These are phyloP conservation scores for Emergomyces africanus DNA, from an alignment of 2,329 filamentous ascomycete species.

Conservation along the genomic window DNA sequence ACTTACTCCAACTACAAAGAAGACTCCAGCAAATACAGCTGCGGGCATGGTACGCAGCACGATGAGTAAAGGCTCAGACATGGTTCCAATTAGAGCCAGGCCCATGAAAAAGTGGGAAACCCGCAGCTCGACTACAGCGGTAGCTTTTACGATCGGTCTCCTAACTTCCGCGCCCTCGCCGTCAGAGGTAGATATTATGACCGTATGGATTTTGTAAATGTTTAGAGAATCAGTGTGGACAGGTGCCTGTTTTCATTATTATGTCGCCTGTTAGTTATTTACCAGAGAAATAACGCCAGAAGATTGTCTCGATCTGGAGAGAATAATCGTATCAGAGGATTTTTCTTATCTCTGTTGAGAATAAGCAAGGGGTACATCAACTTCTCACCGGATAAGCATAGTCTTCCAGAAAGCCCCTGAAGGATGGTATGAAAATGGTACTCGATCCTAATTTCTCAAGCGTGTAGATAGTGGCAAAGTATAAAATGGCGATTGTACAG, in stretches of 20 bases:
- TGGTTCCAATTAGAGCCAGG: constrained; percentile 41
- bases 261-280: background rate
- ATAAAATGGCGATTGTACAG: constrained; percentile 39
- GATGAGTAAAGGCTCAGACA: constrained; percentile 42
- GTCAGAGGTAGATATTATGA: constrained; percentile 31
- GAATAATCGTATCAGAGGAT: background rate
- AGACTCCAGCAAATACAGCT: constrained; percentile 43
- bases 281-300: constrained; percentile 23
- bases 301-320: constrained; percentile 36
- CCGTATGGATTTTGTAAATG: constrained; percentile 28
- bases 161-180: constrained; percentile 30
- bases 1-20: constrained; percentile 45
- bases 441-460: constrained; percentile 37
- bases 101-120: constrained; percentile 44
- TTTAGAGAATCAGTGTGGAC: constrained; percentile 45
- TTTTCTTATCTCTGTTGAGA: background rate
- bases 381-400: constrained; percentile 38
- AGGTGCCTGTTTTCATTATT: constrained; percentile 32
- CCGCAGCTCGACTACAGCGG: constrained; percentile 43
- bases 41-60: constrained; percentile 43
- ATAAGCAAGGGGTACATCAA: background rate
- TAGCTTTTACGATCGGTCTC: constrained; percentile 32
- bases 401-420: constrained; percentile 38
- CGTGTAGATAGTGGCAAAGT: constrained; percentile 38
- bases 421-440: constrained; percentile 31